Percentiles rank a stretch among this genome's conserved stretches.
These are phyloP conservation scores for Benincasa hispida DNA, from an alignment of 306 rosid species.

Conservation along the genomic window DNA sequence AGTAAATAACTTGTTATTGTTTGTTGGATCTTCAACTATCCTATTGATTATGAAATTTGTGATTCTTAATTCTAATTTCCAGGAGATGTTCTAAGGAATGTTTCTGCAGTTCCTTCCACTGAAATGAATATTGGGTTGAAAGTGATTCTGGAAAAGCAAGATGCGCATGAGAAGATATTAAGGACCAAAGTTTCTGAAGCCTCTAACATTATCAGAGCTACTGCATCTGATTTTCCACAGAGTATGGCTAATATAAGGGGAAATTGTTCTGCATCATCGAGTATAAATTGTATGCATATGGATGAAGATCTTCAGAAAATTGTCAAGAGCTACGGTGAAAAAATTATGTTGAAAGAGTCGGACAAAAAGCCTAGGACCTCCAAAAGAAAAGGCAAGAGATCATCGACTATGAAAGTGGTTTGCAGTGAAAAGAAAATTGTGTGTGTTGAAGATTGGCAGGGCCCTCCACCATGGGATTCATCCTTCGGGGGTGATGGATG, in stretches of 20 bases:
- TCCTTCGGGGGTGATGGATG: constrained; percentile 60
- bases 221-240: constrained; percentile 32
- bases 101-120: constrained; percentile 9
- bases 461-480: constrained; percentile 63
- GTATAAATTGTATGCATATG: constrained; percentile 36
- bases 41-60: background rate
- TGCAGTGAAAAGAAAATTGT: constrained; percentile 31
- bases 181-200: constrained; percentile 49
- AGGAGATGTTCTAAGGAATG: constrained; percentile 30
- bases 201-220: constrained; percentile 41
- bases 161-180: constrained; percentile 26
- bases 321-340: constrained; percentile 48
- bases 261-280: constrained; percentile 24
- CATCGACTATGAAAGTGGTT: constrained; percentile 25
- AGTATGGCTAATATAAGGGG: constrained; percentile 23
- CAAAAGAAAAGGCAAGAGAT: constrained; percentile 45
- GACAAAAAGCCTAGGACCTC: constrained; percentile 48
- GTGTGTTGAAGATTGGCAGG: constrained; percentile 47
- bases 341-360: constrained; percentile 47
- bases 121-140: constrained; percentile 48
- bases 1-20: background rate
- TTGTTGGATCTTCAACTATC: background rate
- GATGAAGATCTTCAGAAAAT: constrained; percentile 48
- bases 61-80: constrained; percentile 11
- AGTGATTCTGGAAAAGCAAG: constrained; percentile 42